A percentile compares a stretch with the other conserved stretches of the same genome.
These are phyloP conservation scores for Prunus campanulata DNA, from an alignment of 306 rosid genomes.

Conservation along the genomic window DNA sequence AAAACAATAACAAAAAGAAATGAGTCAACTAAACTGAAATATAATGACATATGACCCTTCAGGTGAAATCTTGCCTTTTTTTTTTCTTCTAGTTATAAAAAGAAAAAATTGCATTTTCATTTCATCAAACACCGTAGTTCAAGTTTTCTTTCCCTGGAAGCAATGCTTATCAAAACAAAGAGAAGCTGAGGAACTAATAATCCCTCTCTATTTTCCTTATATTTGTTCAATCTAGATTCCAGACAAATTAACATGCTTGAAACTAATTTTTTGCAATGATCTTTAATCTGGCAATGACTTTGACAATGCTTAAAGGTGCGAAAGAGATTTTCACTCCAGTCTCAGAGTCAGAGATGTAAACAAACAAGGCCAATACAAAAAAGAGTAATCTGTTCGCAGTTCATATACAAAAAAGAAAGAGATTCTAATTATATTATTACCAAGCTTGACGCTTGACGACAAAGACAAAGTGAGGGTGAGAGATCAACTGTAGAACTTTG, in stretches of 20 bases:
- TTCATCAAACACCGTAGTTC: background rate
- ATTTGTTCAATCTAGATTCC: background rate
- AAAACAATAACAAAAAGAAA: background rate
- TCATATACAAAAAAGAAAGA: background rate
- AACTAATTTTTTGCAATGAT: background rate
- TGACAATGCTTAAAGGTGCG: background rate
- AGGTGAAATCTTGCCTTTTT: too few relatives aligned
- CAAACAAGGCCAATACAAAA: background rate
- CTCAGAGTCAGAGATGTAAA: background rate
- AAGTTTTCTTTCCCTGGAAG: background rate
- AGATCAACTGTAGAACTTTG: constrained; percentile 27
- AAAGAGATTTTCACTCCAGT: background rate
- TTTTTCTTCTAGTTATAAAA: too few relatives aligned
- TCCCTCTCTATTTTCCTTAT: background rate
- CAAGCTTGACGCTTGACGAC: constrained; percentile 3
- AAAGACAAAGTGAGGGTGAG: background rate
- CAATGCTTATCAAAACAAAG: background rate
- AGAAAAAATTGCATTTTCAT: too few relatives aligned
- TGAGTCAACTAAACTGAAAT: background rate
- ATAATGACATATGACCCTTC: background rate
- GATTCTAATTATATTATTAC: background rate
- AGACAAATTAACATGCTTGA: background rate
- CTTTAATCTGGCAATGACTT: background rate
- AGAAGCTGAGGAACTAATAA: background rate
- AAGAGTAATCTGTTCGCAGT: background rate